A percentile compares a stretch with the other conserved stretches of the same genome.
These are phyloP conservation scores for Termitomyces sp. DNA, from an alignment of 768 basidiomycete genomes.

Conservation along the genomic window DNA sequence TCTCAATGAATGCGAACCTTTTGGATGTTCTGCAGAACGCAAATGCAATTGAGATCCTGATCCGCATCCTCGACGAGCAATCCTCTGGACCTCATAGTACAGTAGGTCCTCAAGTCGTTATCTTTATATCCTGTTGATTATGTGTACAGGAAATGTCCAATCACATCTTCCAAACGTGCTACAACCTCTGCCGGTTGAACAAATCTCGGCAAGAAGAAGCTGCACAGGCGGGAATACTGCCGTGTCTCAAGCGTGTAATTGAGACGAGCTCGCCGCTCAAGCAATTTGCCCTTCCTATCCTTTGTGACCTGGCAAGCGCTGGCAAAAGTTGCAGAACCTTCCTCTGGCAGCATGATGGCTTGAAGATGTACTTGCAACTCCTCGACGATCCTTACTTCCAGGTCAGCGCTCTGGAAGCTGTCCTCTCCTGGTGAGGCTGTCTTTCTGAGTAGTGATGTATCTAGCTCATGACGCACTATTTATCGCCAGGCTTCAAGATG, in stretches of 20 bases:
- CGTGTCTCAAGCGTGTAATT: conserved; percentile 85
- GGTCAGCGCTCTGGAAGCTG: conserved; percentile 85
- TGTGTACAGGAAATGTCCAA: conserved; percentile 84
- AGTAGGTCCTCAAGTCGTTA: conserved; percentile 37
- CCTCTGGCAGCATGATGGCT: conserved; percentile 92
- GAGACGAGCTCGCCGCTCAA: conserved; percentile 87
- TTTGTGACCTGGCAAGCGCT: conserved; percentile 94
- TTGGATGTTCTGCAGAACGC: conserved; percentile 95
- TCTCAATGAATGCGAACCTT: conserved; percentile 88
- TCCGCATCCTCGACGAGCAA: conserved; percentile 78
- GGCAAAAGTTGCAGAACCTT: conserved; percentile 88
- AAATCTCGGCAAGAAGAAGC: conserved; percentile 96
- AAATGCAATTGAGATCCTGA: conserved; percentile 89
- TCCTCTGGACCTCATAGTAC: conserved; percentile 74
- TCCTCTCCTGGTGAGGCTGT: conserved; percentile 72
- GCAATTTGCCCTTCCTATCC: conserved; percentile 94
- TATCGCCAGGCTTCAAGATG: conserved; percentile 79
- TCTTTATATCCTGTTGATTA: conserved; percentile 1
- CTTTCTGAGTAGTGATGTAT: not conserved
- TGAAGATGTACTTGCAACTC: conserved; percentile 71
- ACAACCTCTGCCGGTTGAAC: conserved; percentile 92
- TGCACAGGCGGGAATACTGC: conserved; percentile 91
- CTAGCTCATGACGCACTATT: not conserved
- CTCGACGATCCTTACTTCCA: conserved; percentile 88
- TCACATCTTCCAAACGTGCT: conserved; percentile 95